Base-by-base conservation (phyloP, 2,329 filamentous ascomycete genomes). In the Pseudocercospora cruenta region DNA sequence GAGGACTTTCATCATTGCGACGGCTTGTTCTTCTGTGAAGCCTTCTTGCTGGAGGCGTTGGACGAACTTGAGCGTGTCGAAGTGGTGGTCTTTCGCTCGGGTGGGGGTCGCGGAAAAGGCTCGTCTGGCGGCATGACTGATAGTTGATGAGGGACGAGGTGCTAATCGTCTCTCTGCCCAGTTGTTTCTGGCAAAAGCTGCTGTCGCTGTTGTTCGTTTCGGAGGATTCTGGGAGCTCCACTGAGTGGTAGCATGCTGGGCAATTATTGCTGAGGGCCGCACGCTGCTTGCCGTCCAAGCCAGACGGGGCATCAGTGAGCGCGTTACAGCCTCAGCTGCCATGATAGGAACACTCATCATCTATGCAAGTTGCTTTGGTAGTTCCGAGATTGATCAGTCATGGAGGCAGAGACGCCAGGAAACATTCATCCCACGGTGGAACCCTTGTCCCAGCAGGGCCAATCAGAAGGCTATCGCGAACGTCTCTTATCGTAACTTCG, bases 1-100 rank as follows among this genome's bases (percentile, higher is more conserved):
- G 45, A 99, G 84, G 6, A 98, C 92, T 78, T 92, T 92, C 95
- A 99, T 98, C 91, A 97, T 95, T n/a, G 95, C 94, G 26, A 93
- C 93, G 2, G 94, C 90, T 80, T 99, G 95, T 72, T 94, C 91
- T 79, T 98, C 94, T 24, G 93, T 97, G 79, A 98, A 97, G 0
- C 95, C 95, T 78, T 99, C 95, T 71, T 88, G 88, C 78, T 94
- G 90, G 47, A 99, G 84, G 60, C 92, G 86, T 81, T 97, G 92
- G 45, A 99, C 94, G 77, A 99, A 97, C 82, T 97, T 97, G 68
- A 99, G 87, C 0, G 95, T 99, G 80, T 99, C 95, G 78, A 99
- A 99, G 80, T 99, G 94, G 80, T 99, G 95, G 75, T 97, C 94
- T 70, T 91, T 87, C 60, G 79, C 77, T 59, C 82, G 85, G 43